Percentiles rank a stretch among this genome's conserved stretches.
Conservation (phyloP, 192 early-diverging fungal genomes). For the Coemansia sp. region DNA sequence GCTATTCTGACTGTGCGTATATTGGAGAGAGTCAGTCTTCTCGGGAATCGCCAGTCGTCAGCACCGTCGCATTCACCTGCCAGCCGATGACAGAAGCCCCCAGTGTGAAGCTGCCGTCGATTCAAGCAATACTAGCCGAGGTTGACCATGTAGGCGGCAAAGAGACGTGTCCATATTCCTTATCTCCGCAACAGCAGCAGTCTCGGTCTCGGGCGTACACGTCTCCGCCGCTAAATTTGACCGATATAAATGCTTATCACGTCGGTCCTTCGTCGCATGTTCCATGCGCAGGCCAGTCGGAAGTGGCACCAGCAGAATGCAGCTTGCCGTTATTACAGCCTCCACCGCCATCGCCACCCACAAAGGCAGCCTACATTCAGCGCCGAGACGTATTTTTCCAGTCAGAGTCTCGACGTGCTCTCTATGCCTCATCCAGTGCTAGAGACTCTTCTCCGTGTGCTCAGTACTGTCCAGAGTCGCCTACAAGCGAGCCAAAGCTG, state of each 20-base stretch:
- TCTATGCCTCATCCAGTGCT: neutral
- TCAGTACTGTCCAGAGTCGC: constrained; percentile 14
- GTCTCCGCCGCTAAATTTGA: constrained; percentile 9
- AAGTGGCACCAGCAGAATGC: neutral
- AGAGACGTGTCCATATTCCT: neutral
- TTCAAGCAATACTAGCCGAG: constrained; percentile 26
- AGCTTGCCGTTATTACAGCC: too few species aligned
- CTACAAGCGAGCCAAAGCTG: constrained; percentile 33
- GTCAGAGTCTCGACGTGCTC: neutral
- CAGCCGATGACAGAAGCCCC: neutral
- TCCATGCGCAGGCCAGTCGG: too few species aligned
- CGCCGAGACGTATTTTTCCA: neutral
- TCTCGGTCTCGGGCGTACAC: constrained; percentile 21
- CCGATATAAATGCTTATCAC: neutral
- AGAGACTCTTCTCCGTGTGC: neutral
- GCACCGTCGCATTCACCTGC: neutral
- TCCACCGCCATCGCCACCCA: neutral
- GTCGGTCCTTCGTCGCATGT: too few species aligned
- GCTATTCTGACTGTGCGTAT: neutral
- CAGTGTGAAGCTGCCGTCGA: constrained; percentile 28
- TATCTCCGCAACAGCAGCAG: neutral
- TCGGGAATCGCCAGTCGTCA: neutral
- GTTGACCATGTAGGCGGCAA: neutral
- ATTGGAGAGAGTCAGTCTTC: too few species aligned
- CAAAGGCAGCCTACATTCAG: neutral